Percentiles rank a stretch among this genome's conserved stretches.
phyloP scores from a whole-genome alignment of 495 filamentous ascomycete species.

The Talaromyces stipitatus region DNA sequence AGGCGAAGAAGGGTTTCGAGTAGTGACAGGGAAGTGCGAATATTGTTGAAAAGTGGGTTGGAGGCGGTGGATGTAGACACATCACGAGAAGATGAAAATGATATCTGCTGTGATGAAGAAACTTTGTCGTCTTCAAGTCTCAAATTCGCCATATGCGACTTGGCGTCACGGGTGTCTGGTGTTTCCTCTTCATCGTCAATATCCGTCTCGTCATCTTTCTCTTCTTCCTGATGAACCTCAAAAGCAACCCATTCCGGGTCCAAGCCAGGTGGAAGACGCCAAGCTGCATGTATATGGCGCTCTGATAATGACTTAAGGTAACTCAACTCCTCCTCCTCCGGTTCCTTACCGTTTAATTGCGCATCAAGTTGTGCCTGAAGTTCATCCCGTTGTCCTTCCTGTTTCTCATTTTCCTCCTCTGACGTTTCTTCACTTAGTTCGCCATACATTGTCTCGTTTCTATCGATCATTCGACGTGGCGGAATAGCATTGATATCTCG shows the following conservation, averaged over 20 bases:
- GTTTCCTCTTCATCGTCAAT: conserved; percentile 45
- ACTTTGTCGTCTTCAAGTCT: conserved; percentile 11
- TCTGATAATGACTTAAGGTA: conserved; percentile 20
- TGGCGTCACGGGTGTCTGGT: background rate
- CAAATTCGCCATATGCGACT: conserved; percentile 2
- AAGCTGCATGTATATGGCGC: conserved; percentile 37
- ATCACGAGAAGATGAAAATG: conserved; percentile 26
- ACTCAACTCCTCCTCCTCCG: conserved; percentile 8
- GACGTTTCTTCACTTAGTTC: conserved; percentile 11
- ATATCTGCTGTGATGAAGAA: conserved; percentile 21
- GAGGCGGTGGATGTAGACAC: conserved; percentile 31
- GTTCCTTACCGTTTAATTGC: conserved; percentile 52
- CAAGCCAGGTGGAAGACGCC: conserved; percentile 67
- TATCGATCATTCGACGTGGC: conserved; percentile 59
- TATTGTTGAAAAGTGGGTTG: conserved; percentile 38
- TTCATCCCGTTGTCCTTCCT: conserved; percentile 31
- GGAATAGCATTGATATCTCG: conserved; percentile 69
- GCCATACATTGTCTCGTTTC: conserved; percentile 28
- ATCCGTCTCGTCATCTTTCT: conserved; percentile 41
- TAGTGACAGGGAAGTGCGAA: conserved; percentile 82
- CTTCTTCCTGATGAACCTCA: conserved; percentile 69
- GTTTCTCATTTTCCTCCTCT: conserved; percentile 4
- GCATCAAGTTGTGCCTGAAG: conserved; percentile 59
- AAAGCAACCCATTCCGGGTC: conserved; percentile 96
- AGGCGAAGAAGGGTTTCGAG: conserved; percentile 92